Conservation (phyloP, 306 rosid genomes). For the Aeschynomene evenia region DNA sequence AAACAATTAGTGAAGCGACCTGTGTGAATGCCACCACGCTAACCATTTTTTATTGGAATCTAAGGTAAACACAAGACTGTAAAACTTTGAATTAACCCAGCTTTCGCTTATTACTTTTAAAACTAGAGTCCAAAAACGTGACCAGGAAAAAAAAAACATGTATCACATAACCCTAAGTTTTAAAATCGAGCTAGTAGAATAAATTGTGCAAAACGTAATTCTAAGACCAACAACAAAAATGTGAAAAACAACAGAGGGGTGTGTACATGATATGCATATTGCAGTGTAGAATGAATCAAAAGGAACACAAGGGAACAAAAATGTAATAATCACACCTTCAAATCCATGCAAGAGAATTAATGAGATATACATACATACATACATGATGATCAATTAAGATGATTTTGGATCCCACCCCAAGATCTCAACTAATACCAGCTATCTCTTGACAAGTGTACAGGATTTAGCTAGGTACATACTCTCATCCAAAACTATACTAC, state of each 20-base stretch:
- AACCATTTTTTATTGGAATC: too few relatives aligned
- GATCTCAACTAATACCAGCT: neutral
- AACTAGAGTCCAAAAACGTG: too few relatives aligned
- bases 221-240: neutral
- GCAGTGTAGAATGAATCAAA: neutral
- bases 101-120: too few relatives aligned
- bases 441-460: slow-evolving; percentile 6
- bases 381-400: neutral
- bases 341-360: neutral
- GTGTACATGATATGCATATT: neutral
- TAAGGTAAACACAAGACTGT: neutral
- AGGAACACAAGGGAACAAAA: slow-evolving; percentile 10
- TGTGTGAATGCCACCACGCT: too few relatives aligned
- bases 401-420: neutral
- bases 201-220: neutral
- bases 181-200: neutral
- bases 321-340: slow-evolving; percentile 13
- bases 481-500: neutral
- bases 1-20: neutral
- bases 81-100: too few relatives aligned
- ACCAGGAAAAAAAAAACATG: too few relatives aligned
- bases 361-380: too few relatives aligned
- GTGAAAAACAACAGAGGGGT: neutral
- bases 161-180: neutral
- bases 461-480: slow-evolving; percentile 4